Percentiles rank a stretch among this genome's conserved stretches.
Conservation (phyloP, 257 asterid species). For the Solanum bulbocastanum region DNA sequence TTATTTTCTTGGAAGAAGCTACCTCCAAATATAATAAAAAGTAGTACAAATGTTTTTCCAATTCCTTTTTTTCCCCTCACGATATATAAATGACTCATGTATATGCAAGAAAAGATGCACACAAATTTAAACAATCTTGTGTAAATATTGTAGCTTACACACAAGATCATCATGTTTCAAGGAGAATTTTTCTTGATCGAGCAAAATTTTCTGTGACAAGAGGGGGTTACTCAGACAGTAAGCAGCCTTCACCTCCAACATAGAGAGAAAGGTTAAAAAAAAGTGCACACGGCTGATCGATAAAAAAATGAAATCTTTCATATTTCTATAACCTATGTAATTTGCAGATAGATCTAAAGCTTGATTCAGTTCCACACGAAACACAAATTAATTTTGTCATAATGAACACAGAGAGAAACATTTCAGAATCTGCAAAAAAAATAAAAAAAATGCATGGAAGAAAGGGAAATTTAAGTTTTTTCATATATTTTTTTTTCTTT, state of each 20-base stretch:
- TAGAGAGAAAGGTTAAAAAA: rapidly evolving
- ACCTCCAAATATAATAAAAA: neutral
- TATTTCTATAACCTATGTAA: neutral
- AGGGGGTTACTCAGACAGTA: neutral
- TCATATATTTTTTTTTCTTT: neutral
- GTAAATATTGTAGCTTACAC: neutral
- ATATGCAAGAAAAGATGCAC: neutral
- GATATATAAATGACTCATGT: neutral
- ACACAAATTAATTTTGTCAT: neutral
- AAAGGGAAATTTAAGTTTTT: neutral
- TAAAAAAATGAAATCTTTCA: neutral
- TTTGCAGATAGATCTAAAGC: neutral
- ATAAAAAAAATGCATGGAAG: constrained; percentile 5
- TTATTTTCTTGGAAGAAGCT: neutral
- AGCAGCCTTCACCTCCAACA: neutral
- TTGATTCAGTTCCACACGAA: neutral
- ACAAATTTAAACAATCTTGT: neutral
- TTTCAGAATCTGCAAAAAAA: constrained; percentile 26
- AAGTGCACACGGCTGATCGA: neutral
- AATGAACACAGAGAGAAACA: constrained; percentile 10
- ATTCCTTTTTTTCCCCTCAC: neutral
- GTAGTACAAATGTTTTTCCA: neutral
- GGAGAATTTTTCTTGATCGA: neutral
- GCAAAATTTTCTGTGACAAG: neutral
- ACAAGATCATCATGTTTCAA: neutral